Base-by-base conservation (phyloP, 805 yeast species). In the Yamadazyma kitorensis region DNA sequence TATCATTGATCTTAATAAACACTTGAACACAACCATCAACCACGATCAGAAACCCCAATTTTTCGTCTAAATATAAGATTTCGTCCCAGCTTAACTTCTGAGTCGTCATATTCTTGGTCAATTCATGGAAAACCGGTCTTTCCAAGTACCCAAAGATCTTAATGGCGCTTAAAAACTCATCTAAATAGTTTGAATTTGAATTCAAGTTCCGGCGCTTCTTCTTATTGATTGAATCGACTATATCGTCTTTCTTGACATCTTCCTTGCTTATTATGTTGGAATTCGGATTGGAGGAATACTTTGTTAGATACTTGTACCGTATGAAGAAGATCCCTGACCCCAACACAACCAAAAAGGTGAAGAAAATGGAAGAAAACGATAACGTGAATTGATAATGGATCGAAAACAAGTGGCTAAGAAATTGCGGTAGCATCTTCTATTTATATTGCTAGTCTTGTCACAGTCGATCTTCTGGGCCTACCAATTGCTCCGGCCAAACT, bases 121-220 rank as follows among this genome's bases (percentile, higher is more conserved):
- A 71, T 50, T 89, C 98, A 52, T 89, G 94, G 57, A 91, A 89
- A 1, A 91, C 96, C 2, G 86, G 83, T 41, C 82, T 74, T 45
- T 91, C 98, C 31, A 91, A 68, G 56, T 91, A 91, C 2, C 98
- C 98, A 64, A 91, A 93, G 5, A 93, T 83, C 58, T 87, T 88
- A 44, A 93, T 86, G 3, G 96, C 98, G 32, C 86, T 76, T 29
- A 91, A 61, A 49, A 91, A 91, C 54, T 89, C 95, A 55, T 91
- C 96, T 33, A 91, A 63, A 51, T 87, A 89, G 29, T 85, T 80
- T 1, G 82, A 61, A 28, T 74, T 43, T 59, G 63, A 19, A 76
- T 74, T 38, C 66, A 60, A 15, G 15, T 43, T 40, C 34, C 33
- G 31, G 76, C 68, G 44, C 37, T 42, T 39, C 33, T 52, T 51